Evolutionary conservation across 495 filamentous ascomycete species (phyloP), one percentile per base, ranked within the genome.

Genomic region (Aspergillus wentii): DNA sequence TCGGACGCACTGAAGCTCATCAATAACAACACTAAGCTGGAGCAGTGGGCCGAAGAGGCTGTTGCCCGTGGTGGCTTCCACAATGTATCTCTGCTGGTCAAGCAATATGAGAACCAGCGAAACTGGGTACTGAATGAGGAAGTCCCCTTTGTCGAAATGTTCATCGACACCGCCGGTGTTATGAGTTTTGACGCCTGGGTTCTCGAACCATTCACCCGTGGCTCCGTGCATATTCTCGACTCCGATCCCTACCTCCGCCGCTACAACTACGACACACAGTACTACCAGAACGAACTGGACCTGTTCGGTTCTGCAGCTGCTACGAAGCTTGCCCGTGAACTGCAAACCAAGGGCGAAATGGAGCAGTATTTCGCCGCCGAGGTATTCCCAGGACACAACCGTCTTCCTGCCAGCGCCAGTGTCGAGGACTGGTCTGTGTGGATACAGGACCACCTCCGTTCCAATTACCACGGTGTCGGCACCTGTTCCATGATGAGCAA

Each of bases 171-270:
- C 5, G 26, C 26, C 10, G 26, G 26, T 13, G 3, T n/a, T 9
- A 29, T 29, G 0, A 48, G 54, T n/a, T 27, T 74, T 5, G 18
- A 42, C 11, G 46, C 42, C 8, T 57, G 49, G 0, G 54, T 75
- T 9, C 26, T 57, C 0, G 52, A 69, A 0, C 69, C 72, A 0
- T 46, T 62, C 2, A 75, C 69, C 0, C 58, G 70, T 3, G 75
- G 76, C 21, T 71, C 49, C 35, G 64, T 79, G 7, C 64, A 57
- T 8, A 69, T 80, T 42, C 34, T 34, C 2, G 57, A 47, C 2
- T 33, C 52, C 10, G 43, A 58, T 33, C 68, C 57, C 1, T 19
- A 25, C 3, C 57, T 59, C 35, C 41, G 35, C 2, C 74, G 73
- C 2, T 20, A 66, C 29, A 63, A 76, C 0, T 61, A 67, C 42